Percentiles rank a stretch among this genome's conserved stretches.
Conservation (phyloP, 495 filamentous ascomycete species). For the Opeltia flavorubescens region DNA sequence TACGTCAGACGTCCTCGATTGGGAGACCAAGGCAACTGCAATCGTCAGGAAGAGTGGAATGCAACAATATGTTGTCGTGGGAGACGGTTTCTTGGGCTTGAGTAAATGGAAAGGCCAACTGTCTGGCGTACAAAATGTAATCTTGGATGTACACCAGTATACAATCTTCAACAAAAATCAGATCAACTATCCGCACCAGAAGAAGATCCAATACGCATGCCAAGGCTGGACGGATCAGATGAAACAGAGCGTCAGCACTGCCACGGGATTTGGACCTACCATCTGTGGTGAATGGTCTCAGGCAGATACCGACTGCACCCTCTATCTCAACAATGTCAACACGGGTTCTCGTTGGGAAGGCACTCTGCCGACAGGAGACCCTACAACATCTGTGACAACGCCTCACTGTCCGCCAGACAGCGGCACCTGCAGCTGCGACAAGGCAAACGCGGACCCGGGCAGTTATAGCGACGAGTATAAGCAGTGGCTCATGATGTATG, state of each 20-base stretch:
- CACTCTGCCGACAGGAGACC: constrained; percentile 47
- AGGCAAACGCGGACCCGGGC: constrained; percentile 58
- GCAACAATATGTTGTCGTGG: constrained; percentile 52
- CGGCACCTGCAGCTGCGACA: constrained; percentile 51
- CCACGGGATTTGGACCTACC: constrained; percentile 87
- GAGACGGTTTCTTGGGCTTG: constrained; percentile 74
- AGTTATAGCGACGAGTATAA: constrained; percentile 66
- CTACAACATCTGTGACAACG: constrained; percentile 36
- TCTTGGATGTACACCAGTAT: constrained; percentile 91
- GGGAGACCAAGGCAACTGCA: constrained; percentile 50
- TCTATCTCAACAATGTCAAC: constrained; percentile 80
- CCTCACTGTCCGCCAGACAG: constrained; percentile 57
- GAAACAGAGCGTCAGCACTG: constrained; percentile 46
- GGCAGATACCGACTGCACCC: constrained; percentile 90
- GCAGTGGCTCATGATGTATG: constrained; percentile 73
- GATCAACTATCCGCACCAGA: constrained; percentile 56
- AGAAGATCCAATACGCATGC: constrained; percentile 75
- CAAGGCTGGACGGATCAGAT: constrained; percentile 72
- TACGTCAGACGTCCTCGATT: constrained; percentile 44
- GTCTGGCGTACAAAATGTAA: constrained; percentile 34
- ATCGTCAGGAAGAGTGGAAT: constrained; percentile 59
- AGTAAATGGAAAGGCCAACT: constrained; percentile 63
- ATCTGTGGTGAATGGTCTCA: constrained; percentile 96
- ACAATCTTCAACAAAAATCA: constrained; percentile 73
- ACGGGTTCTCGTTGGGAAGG: constrained; percentile 86